phyloP scores from a whole-genome alignment of 2,329 filamentous ascomycete genomes.

The Tolypocladium cylindrosporum region DNA sequence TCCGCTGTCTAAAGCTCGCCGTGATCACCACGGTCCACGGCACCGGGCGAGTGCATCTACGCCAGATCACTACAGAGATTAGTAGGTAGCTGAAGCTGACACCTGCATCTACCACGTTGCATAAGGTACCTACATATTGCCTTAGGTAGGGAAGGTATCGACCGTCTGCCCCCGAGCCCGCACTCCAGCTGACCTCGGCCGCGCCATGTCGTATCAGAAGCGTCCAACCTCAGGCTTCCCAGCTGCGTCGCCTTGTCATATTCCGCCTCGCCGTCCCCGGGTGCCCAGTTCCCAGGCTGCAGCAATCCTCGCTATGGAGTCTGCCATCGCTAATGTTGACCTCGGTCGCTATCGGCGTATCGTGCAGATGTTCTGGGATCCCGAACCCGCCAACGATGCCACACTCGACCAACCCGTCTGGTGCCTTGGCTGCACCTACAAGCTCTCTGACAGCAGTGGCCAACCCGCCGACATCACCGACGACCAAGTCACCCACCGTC shows the following conservation, averaged over 20 bases:
- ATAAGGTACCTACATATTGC: not conserved
- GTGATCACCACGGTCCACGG: not conserved
- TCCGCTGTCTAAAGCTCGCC: not conserved
- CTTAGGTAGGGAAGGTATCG: not conserved
- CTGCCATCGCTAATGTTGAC: constrained; percentile 49
- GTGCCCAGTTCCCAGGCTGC: not conserved
- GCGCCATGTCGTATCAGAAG: not conserved
- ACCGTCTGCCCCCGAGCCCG: not conserved
- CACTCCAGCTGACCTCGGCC: not conserved
- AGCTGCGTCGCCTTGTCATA: not conserved
- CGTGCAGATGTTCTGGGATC: constrained; percentile 88
- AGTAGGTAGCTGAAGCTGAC: not conserved
- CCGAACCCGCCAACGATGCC: constrained; percentile 72
- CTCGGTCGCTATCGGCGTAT: constrained; percentile 69
- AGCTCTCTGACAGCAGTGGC: constrained; percentile 18
- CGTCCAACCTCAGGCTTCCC: not conserved
- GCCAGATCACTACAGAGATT: not conserved
- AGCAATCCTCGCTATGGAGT: constrained; percentile 18
- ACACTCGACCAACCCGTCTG: constrained; percentile 62
- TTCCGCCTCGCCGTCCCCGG: not conserved
- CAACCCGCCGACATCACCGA: constrained; percentile 12
- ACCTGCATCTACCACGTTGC: no score
- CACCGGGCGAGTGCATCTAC: not conserved
- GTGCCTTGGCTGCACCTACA: constrained; percentile 59
- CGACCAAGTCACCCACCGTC: constrained; percentile 4